Conservation (phyloP, 2,329 filamentous ascomycete genomes). For the Aspergillus alliaceus region DNA sequence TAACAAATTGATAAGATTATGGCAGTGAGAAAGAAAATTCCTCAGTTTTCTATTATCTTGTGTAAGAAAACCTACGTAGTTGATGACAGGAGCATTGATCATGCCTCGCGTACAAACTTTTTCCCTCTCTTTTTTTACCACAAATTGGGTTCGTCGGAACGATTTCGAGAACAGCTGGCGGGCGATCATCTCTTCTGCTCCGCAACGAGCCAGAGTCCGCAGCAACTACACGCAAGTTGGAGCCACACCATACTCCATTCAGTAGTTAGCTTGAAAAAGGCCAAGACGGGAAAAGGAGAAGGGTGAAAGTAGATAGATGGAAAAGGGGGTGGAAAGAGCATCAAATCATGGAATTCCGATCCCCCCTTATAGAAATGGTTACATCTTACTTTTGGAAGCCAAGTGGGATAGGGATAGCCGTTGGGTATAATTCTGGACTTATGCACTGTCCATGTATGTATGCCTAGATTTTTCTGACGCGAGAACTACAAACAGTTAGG, state of each 20-base stretch:
- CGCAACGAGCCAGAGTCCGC: background rate
- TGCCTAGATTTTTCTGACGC: background rate
- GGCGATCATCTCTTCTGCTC: background rate
- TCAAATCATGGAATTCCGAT: background rate
- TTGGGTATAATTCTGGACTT: background rate
- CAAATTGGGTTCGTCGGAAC: constrained; percentile 1
- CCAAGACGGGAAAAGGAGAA: constrained; percentile 17
- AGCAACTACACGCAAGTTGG: constrained; percentile 16
- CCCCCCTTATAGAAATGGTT: background rate
- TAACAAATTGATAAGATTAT: background rate
- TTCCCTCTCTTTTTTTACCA: too few relatives aligned
- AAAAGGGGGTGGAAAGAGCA: constrained; percentile 1
- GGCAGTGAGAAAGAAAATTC: background rate
- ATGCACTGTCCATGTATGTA: constrained; percentile 8
- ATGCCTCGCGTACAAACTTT: background rate
- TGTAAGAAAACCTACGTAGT: background rate
- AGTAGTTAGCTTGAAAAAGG: constrained; percentile 6
- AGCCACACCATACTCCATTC: constrained; percentile 13
- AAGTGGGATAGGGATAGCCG: background rate
- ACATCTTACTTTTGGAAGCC: too few relatives aligned
- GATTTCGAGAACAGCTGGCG: constrained; percentile 8
- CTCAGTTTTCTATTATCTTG: background rate
- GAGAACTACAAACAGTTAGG: background rate
- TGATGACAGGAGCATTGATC: background rate
- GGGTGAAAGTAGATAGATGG: background rate